Evolutionary conservation across 257 asterid species (phyloP), one percentile per base, ranked within the genome.

Genomic region (Nicotiana attenuata): DNA sequence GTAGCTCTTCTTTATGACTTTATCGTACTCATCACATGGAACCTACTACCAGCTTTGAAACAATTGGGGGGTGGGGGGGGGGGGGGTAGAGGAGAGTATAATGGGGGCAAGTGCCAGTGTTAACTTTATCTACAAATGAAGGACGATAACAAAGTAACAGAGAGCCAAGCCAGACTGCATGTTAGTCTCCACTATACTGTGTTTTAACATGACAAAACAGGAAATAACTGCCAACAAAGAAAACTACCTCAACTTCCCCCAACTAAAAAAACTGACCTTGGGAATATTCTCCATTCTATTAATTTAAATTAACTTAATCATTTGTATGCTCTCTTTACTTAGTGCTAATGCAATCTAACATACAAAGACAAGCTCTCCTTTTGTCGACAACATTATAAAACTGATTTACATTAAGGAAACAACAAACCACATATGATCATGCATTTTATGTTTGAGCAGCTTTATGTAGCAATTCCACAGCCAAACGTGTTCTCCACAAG

Each of bases 171-270:
- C 22, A 52, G 63, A 59, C 60, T 56, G 86, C 93, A 90, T 86
- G 93, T 90, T 88, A 82, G 85, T 26, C 83, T 60, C 90, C 90
- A 90, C 89, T 79, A 26, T 33, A 2, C 3, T 77, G 31, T 20
- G 19, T 55, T 50, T 16, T 14, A 82, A 77, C 78, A 61, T 8
- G 80, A 66, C 81, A 82, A 47, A 69, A 60, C 80, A 66, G 75
- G 81, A 87, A 80, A 71, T 82, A 86, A 86, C 89, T 85, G 83
- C 85, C 82, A 80, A 68, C 57, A 65, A 77, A 81, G 73, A 69
- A 80, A 41, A 79, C 68, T 56, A 76, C 73, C 81, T 22, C 35
- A 79, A 59, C 65, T 61, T 78, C 59, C 45, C 83, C 41, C 80
- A 75, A 55, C 82, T 85, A 78, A 87, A 60, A 83, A 67, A 83